phyloP scores from a whole-genome alignment of 2,329 filamentous ascomycete genomes.

The Colletotrichum sp. region DNA sequence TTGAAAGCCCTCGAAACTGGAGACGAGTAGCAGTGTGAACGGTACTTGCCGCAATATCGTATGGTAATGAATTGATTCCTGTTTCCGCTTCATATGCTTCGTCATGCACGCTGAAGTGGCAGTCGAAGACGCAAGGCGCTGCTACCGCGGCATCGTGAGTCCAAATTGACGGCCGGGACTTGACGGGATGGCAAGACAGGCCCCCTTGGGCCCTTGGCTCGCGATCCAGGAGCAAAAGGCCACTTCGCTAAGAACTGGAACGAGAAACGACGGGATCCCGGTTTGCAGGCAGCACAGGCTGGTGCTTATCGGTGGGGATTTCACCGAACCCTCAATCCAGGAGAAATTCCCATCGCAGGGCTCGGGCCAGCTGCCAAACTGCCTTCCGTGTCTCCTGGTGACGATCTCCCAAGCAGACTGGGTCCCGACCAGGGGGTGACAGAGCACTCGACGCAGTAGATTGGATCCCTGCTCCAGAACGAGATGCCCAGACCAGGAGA shows the following conservation, averaged over 20 bases:
- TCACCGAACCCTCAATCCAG: not conserved
- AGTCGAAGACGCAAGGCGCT: not conserved
- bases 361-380: conserved; percentile 13
- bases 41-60: conserved; percentile 1
- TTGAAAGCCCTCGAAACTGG: not conserved
- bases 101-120: not conserved
- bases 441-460: not conserved
- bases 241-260: conserved; percentile 11
- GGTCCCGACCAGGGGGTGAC: not conserved
- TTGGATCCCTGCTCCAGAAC: not conserved
- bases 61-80: conserved; percentile 12
- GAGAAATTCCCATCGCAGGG: not conserved
- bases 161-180: not conserved
- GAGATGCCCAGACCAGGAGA: conserved; percentile 2
- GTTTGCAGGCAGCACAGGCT: not conserved
- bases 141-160: not conserved
- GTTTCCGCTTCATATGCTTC: not conserved
- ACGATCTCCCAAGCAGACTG: conserved; percentile 15
- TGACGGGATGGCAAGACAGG: not conserved
- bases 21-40: not conserved
- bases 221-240: not conserved
- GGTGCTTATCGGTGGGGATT: conserved; percentile 9
- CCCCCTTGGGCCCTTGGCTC: not conserved
- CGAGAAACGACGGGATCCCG: not conserved
- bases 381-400: conserved; percentile 12